Evolutionary conservation across 1,284 basidiomycete genomes (phyloP).

Genomic region (Ustilago loliicola): DNA sequence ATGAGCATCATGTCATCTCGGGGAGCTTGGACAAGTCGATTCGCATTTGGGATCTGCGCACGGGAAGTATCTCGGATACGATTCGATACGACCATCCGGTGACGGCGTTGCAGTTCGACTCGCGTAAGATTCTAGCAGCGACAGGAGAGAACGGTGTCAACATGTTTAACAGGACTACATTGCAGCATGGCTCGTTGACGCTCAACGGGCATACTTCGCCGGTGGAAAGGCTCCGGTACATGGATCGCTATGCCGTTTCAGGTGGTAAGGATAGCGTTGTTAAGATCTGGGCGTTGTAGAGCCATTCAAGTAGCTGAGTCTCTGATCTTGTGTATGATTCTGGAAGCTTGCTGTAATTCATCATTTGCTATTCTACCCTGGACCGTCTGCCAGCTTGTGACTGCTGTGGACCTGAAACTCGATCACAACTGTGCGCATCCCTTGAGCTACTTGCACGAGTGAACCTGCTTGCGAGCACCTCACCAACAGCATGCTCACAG

Average conservation of each 20-base stretch:
- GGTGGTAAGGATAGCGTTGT: slow-evolving; percentile 89
- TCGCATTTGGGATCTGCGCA: slow-evolving; percentile 88
- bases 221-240: slow-evolving; percentile 90
- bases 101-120: slow-evolving; percentile 91
- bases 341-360: neutral
- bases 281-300: slow-evolving; percentile 92
- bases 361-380: neutral
- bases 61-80: slow-evolving; percentile 87
- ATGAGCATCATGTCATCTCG: slow-evolving; percentile 91
- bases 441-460: too few relatives aligned
- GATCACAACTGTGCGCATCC: too few relatives aligned
- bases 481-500: neutral
- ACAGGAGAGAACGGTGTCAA: slow-evolving; percentile 92
- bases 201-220: slow-evolving; percentile 94
- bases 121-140: slow-evolving; percentile 92
- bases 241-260: slow-evolving; percentile 93
- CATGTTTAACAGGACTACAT: slow-evolving; percentile 95
- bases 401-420: too few relatives aligned
- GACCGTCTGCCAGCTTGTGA: neutral
- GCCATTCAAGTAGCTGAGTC: too few relatives aligned
- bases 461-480: too few relatives aligned
- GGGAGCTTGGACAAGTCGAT: slow-evolving; percentile 92
- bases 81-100: slow-evolving; percentile 92
- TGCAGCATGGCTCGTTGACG: slow-evolving; percentile 84
- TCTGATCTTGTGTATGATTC: neutral